Evolutionary conservation across 2,329 filamentous ascomycete genomes (phyloP).

Genomic region (Cercospora sp.): DNA sequence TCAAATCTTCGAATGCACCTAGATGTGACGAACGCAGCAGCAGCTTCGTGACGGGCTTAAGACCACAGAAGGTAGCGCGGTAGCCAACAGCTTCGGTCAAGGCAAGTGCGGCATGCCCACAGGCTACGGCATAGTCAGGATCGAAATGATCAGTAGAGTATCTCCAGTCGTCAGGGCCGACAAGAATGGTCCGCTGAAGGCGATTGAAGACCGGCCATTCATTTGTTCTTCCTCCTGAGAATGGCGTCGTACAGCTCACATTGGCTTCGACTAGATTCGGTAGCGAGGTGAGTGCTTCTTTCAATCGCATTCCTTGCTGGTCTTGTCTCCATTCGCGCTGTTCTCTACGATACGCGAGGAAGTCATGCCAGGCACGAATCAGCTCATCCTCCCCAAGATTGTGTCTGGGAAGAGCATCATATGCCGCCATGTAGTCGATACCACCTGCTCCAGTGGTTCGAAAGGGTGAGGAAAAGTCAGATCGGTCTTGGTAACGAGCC

Average conservation of each 20-base stretch:
- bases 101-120: constrained; percentile 23
- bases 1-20: constrained; percentile 11
- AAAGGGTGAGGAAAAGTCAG: neutral
- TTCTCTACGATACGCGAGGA: neutral
- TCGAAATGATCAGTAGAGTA: constrained; percentile 11
- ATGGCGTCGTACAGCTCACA: constrained; percentile 20
- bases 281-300: constrained; percentile 25
- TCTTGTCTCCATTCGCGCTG: constrained; percentile 24
- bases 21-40: constrained; percentile 21
- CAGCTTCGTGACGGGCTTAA: constrained; percentile 18
- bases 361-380: constrained; percentile 18
- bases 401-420: constrained; percentile 22
- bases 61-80: constrained; percentile 21
- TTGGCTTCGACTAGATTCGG: constrained; percentile 25
- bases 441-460: neutral
- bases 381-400: constrained; percentile 21
- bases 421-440: constrained; percentile 13
- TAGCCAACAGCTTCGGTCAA: constrained; percentile 25
- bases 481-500: neutral
- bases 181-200: constrained; percentile 4
- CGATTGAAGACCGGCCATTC: constrained; percentile 25
- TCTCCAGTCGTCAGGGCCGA: constrained; percentile 24
- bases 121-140: constrained; percentile 8
- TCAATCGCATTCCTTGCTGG: constrained; percentile 16
- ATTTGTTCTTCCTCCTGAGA: constrained; percentile 16